Base-by-base conservation (phyloP, 208 protist genomes). In the Crithidia mellificae region DNA sequence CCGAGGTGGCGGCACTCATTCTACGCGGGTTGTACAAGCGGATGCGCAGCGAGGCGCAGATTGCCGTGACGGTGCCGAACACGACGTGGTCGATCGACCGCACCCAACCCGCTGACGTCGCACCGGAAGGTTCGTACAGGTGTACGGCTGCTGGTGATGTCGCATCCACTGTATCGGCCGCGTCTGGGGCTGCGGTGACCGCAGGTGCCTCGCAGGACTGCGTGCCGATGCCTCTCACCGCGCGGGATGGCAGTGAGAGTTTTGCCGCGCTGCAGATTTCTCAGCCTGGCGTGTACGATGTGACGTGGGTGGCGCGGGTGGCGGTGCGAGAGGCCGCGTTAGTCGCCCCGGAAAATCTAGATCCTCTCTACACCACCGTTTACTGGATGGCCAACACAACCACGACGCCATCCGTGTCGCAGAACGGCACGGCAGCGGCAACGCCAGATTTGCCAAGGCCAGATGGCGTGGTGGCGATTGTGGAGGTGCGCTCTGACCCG, bases 401-500 rank as follows among this genome's bases (percentile, higher is more conserved):
- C 30, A 30, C 25, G 47, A 17, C 29, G 36, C 34, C 41, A 44
- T 12, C 38, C n/a, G n/a, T n/a, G 44, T 27, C 22, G 22, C 27
- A n/a, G 32, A 53, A 36, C 25, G n/a, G n/a, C n/a, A n/a, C n/a
- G n/a, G n/a, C 11, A 56, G 29, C 39, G 55, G 52, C 6, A 54
- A 15, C 20, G 15, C 71, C 29, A 20, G 39, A n/a, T n/a, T n/a
- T 38, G 34, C 5, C 34, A 38, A 11, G 11, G 7, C 5, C 5
- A 5, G 34, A 38, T 5, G 43, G 25, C 36, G 62, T 15, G 6
- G 19, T 63, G 20, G 43, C 25, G 20, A 8, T 50, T 2, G 66
- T 95, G 4, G 77, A 85, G 64, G 68, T 95, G 34, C 68, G 54
- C 20, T 95, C 90, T 19, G 71, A 59, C 29, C 36, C 68, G 9